These are phyloP conservation scores for Quercus lobata DNA, from an alignment of 331 rosid genomes.

Conservation along the genomic window DNA sequence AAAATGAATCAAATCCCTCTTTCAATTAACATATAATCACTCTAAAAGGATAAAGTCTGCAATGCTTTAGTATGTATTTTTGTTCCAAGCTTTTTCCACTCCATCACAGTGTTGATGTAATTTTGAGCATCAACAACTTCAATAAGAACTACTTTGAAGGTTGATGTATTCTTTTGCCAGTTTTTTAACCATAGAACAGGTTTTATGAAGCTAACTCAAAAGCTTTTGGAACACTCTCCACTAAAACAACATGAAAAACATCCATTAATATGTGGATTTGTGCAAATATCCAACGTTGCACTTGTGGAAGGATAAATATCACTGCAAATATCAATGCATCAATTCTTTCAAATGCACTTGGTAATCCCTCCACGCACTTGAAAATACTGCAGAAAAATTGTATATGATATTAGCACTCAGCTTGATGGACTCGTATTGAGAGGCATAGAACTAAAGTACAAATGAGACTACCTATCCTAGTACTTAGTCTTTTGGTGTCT, in stretches of 20 bases:
- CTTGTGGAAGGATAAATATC: conserved; percentile 52
- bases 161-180: conserved; percentile 21
- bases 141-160: conserved; percentile 25
- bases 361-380: conserved; percentile 69
- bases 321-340: conserved; percentile 49
- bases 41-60: conserved; percentile 13
- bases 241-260: conserved; percentile 36
- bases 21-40: conserved; percentile 22
- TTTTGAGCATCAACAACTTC: conserved; percentile 20
- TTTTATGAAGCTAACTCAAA: conserved; percentile 36
- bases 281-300: conserved; percentile 50
- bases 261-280: conserved; percentile 39
- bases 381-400: conserved; percentile 91
- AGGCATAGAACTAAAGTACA: conserved; percentile 56
- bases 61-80: conserved; percentile 12
- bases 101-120: conserved; percentile 15
- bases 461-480: conserved; percentile 40
- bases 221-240: conserved; percentile 37
- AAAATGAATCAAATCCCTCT: not conserved
- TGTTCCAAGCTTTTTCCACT: conserved; percentile 7
- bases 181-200: conserved; percentile 31
- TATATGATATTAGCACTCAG: conserved; percentile 78
- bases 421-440: conserved; percentile 46
- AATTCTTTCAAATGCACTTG: conserved; percentile 64
- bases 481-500: conserved; percentile 37